phyloP scores from a whole-genome alignment of 257 asterid species.

The Lithospermum erythrorhizon region DNA sequence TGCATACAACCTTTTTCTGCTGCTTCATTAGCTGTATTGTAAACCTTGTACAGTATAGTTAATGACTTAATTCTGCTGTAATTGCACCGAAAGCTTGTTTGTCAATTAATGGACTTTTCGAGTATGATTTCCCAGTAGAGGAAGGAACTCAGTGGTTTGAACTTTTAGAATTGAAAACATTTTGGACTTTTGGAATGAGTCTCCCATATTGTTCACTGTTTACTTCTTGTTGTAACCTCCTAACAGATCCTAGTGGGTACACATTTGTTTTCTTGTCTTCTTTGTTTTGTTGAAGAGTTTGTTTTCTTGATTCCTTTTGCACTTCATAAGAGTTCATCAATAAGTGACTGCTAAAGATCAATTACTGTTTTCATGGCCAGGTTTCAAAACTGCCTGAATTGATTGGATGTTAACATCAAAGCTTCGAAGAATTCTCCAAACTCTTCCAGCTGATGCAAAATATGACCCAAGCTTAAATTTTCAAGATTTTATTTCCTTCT shows the following conservation, averaged over 20 bases:
- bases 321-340: background rate
- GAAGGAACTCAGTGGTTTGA: background rate
- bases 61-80: no score
- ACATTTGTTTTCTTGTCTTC: background rate
- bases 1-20: background rate
- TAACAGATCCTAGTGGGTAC: background rate
- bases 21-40: background rate
- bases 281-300: background rate
- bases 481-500: background rate
- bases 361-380: constrained; percentile 6
- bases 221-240: background rate
- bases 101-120: no score
- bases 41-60: background rate
- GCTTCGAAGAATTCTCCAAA: constrained; percentile 44
- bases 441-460: constrained; percentile 36
- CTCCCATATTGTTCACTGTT: no score
- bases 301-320: background rate
- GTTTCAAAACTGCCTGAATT: constrained; percentile 10
- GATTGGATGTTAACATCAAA: constrained; percentile 53
- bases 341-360: background rate
- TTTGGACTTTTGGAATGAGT: no score
- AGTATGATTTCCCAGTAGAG: background rate
- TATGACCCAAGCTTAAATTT: constrained; percentile 40
- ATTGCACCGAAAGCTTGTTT: background rate
- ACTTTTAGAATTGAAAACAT: no score